Percentiles rank a stretch among this genome's conserved stretches.
phyloP scores from a whole-genome alignment of 495 filamentous ascomycete species.

The Penicillium atrosanguineum region DNA sequence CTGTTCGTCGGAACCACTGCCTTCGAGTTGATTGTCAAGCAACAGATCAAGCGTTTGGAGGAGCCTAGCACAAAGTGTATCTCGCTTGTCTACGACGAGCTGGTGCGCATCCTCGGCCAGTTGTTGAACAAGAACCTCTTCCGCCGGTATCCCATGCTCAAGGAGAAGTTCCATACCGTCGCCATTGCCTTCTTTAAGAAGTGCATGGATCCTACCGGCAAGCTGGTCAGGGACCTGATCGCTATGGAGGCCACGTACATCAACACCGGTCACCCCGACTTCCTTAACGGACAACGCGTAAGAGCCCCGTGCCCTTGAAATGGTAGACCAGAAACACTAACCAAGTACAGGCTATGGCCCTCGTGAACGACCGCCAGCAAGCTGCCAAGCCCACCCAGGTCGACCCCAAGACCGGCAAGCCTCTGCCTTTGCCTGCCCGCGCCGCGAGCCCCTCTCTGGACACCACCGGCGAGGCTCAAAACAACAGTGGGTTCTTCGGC shows the following conservation, averaged over 20 bases:
- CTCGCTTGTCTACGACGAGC: conserved; percentile 93
- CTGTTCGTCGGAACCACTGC: conserved; percentile 97
- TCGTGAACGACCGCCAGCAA: conserved; percentile 87
- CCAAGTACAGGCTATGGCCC: conserved; percentile 76
- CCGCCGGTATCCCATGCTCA: conserved; percentile 85
- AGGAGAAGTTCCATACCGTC: conserved; percentile 96
- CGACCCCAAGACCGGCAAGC: conserved; percentile 98
- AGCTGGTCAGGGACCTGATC: conserved; percentile 90
- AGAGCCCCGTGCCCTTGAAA: conserved; percentile 20
- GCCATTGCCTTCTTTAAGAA: conserved; percentile 97
- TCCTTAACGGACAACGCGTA: conserved; percentile 89
- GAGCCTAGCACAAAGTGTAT: conserved; percentile 97
- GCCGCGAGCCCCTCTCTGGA: conserved; percentile 66
- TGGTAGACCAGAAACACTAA: conserved; percentile 3
- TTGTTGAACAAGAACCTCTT: conserved; percentile 86
- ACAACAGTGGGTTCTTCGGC: conserved; percentile 83
- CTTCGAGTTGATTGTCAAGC: conserved; percentile 97
- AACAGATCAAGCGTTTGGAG: conserved; percentile 95
- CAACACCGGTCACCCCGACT: conserved; percentile 98
- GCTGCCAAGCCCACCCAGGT: conserved; percentile 87
- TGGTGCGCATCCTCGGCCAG: conserved; percentile 91
- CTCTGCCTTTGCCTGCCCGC: conserved; percentile 72
- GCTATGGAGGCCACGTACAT: conserved; percentile 95
- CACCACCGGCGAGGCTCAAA: conserved; percentile 51
- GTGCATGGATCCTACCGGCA: conserved; percentile 95